Evolutionary conservation across 805 yeast species (phyloP).

Genomic region (Metahyphopichia silvanorum): DNA sequence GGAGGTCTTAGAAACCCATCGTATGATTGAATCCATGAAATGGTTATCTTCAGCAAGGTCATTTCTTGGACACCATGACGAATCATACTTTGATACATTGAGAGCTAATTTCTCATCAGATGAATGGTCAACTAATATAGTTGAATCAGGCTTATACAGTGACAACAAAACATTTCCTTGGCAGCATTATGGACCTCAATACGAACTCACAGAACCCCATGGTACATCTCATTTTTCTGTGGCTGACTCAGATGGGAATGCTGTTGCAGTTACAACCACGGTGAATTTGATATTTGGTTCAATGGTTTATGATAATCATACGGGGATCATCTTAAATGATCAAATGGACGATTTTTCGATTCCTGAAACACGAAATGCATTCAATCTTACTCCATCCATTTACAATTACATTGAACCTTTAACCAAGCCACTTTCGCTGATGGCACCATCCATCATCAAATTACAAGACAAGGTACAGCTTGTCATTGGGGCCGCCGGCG

Average conservation of each 20-base stretch:
- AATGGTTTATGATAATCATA: conserved; percentile 69
- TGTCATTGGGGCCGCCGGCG: conserved; percentile 92
- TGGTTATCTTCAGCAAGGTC: conserved; percentile 89
- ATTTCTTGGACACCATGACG: conserved; percentile 68
- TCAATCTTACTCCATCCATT: conserved; percentile 75
- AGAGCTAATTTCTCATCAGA: conserved; percentile 44
- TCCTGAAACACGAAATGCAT: conserved; percentile 68
- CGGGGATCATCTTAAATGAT: conserved; percentile 82
- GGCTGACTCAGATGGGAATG: conserved; percentile 69
- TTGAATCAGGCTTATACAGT: conserved; percentile 46
- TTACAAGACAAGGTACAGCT: conserved; percentile 45
- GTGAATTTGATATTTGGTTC: conserved; percentile 84
- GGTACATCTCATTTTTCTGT: conserved; percentile 90
- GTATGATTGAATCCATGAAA: conserved; percentile 82
- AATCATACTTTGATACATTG: conserved; percentile 28
- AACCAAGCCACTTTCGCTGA: conserved; percentile 82
- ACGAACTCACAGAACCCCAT: conserved; percentile 72
- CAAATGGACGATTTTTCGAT: conserved; percentile 94
- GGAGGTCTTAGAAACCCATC: conserved; percentile 48
- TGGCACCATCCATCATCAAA: conserved; percentile 66
- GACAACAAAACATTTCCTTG: conserved; percentile 59
- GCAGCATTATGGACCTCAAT: conserved; percentile 76
- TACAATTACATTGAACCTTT: conserved; percentile 74
- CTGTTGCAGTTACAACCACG: conserved; percentile 87
- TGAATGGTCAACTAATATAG: conserved; percentile 55